Conservation (phyloP, 768 basidiomycete genomes). For the Kwoniella sp. region DNA sequence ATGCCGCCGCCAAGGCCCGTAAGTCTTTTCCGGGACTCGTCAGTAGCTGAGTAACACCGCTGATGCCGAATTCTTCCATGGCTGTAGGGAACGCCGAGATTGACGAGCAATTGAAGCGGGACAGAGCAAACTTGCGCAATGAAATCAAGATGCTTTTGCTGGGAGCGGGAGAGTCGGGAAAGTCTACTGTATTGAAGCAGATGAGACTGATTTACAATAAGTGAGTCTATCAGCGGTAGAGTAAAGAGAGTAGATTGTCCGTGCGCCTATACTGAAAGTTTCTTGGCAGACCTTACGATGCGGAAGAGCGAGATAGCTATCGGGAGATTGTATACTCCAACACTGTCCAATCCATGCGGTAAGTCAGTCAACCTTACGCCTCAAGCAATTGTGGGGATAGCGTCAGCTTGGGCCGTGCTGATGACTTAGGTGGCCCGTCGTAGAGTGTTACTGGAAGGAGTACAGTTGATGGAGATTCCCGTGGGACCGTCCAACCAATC, state of each 20-base stretch:
- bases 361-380: conserved; percentile 50
- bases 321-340: conserved; percentile 94
- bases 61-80: too few relatives aligned
- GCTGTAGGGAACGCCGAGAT: conserved; percentile 53
- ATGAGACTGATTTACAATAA: conserved; percentile 57
- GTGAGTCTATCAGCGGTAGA: conserved; percentile 39
- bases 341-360: conserved; percentile 94
- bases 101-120: conserved; percentile 53
- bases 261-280: neutral
- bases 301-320: conserved; percentile 86
- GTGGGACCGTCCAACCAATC: conserved; percentile 72
- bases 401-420: neutral
- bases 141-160: conserved; percentile 83
- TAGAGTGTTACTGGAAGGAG: conserved; percentile 85
- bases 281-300: conserved; percentile 64
- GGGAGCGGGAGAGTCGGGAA: conserved; percentile 95
- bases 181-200: conserved; percentile 59
- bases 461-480: conserved; percentile 77
- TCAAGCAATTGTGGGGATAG: neutral
- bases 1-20: conserved; percentile 51
- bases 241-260: neutral
- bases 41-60: neutral
- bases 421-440: neutral
- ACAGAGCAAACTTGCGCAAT: conserved; percentile 50
- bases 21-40: conserved; percentile 13